Evolutionary conservation across 352 stramenopile species (phyloP).

Genomic region (Phytophthora pseudosyringae): DNA sequence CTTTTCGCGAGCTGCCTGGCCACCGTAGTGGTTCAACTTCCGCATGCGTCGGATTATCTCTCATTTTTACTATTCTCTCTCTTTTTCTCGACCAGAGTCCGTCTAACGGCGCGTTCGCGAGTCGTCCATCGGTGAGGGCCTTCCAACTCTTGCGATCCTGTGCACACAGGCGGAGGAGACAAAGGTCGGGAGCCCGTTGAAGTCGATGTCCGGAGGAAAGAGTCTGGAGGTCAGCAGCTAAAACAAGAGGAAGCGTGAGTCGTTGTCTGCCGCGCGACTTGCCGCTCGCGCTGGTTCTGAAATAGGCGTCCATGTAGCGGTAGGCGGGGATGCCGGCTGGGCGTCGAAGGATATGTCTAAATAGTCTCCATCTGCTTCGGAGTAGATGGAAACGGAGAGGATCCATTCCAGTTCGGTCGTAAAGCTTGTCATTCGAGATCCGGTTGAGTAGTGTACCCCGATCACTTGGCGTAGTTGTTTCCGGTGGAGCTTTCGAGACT

Average conservation of each 20-base stretch:
- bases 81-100: slow-evolving; percentile 4
- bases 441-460: too few relatives aligned
- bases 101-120: background rate
- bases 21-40: too few relatives aligned
- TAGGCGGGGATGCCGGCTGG: background rate
- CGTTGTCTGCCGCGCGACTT: background rate
- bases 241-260: background rate
- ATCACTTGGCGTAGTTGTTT: too few relatives aligned
- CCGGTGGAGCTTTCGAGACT: slow-evolving; percentile 9
- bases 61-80: slow-evolving; percentile 1
- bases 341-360: too few relatives aligned
- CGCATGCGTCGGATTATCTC: background rate
- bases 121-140: background rate
- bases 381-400: too few relatives aligned
- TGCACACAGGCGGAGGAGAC: background rate
- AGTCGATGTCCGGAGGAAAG: background rate
- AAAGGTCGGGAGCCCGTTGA: background rate
- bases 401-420: too few relatives aligned
- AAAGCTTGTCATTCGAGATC: too few relatives aligned
- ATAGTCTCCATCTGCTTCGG: too few relatives aligned
- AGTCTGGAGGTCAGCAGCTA: slow-evolving; percentile 2
- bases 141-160: slow-evolving; percentile 1
- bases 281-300: background rate
- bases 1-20: too few relatives aligned
- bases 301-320: background rate